Conservation (phyloP, 2,329 filamentous ascomycete species). For the Trichoderma aggressivum region DNA sequence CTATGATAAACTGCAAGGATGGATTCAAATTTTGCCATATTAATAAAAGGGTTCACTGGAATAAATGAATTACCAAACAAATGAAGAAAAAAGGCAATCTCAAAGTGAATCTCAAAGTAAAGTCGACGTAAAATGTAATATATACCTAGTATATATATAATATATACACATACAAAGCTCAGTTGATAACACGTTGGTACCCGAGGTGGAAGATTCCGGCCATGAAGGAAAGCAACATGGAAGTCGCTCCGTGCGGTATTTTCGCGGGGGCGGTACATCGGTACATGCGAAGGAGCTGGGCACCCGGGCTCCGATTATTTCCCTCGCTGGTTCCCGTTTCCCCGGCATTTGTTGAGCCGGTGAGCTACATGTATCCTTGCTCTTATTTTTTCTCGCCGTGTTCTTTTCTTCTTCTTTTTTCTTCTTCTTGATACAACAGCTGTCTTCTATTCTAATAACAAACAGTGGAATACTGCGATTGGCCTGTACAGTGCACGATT, state of each 20-base stretch:
- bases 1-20: background rate
- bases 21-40: background rate
- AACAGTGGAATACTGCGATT: background rate
- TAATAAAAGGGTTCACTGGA: too few species aligned
- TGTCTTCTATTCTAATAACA: background rate
- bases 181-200: background rate
- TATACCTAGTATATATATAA: background rate
- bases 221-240: background rate
- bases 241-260: constrained; percentile 4
- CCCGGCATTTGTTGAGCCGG: background rate
- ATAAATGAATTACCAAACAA: too few species aligned
- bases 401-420: background rate
- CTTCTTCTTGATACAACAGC: background rate
- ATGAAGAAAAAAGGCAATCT: background rate
- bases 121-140: background rate
- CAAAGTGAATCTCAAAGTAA: background rate
- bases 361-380: background rate
- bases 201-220: background rate
- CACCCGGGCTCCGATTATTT: background rate
- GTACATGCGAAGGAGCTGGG: background rate
- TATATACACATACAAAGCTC: background rate
- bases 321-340: background rate
- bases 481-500: background rate
- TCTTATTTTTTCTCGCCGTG: background rate
- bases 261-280: background rate